A percentile compares a stretch with the other conserved stretches of the same genome.
Conservation (phyloP, 2,329 filamentous ascomycete species). For the Paraphoma sp. region DNA sequence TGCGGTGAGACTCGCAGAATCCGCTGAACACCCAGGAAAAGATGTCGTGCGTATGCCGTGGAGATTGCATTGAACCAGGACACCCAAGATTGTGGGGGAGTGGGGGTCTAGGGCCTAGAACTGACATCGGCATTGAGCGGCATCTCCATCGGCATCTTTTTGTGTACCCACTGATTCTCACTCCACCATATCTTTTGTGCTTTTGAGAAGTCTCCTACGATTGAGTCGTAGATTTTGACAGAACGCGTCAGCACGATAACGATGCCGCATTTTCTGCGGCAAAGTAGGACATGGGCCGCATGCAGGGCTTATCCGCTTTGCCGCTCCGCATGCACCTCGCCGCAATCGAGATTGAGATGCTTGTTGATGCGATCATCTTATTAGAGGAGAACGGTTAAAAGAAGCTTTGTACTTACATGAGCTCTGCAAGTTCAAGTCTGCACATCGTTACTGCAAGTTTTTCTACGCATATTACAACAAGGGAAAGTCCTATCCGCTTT, state of each 20-base stretch:
- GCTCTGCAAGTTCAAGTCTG: too few relatives aligned
- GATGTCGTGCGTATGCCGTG: not conserved
- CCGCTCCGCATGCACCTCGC: not conserved
- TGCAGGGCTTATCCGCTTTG: not conserved
- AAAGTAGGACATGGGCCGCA: not conserved
- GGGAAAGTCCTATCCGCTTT: not conserved
- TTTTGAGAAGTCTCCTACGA: not conserved
- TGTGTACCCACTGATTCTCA: too few relatives aligned
- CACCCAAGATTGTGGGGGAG: not conserved
- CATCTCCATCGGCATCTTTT: conserved; percentile 8
- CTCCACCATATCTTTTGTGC: too few relatives aligned
- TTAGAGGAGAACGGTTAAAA: too few relatives aligned
- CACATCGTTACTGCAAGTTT: not conserved
- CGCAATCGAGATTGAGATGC: not conserved
- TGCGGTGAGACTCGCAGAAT: too few relatives aligned
- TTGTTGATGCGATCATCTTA: too few relatives aligned
- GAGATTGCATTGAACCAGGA: not conserved
- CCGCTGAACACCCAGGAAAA: too few relatives aligned
- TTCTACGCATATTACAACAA: not conserved
- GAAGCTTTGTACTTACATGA: too few relatives aligned
- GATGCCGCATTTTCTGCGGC: not conserved
- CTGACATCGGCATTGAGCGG: not conserved
- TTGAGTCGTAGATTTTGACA: not conserved
- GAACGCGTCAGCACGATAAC: not conserved
- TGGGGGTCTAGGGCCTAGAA: not conserved